A percentile compares a stretch with the other conserved stretches of the same genome.
Conservation (phyloP, 1,284 basidiomycete species). For the Leccinum variabile region DNA sequence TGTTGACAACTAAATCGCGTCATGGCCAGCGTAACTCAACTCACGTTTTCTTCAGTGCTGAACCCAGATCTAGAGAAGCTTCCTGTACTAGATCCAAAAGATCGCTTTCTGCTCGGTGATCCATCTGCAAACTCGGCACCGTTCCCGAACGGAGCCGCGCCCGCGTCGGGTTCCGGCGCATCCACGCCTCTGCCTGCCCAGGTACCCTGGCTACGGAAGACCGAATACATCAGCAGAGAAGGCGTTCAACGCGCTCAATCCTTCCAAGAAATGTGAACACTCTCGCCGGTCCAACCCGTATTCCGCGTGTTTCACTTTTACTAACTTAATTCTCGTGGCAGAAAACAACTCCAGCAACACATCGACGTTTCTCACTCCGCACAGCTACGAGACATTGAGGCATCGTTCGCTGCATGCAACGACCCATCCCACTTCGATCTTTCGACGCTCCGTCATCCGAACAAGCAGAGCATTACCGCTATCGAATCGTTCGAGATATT, state of each 20-base stretch:
- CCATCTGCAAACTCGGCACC: conserved; percentile 46
- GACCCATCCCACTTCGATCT: conserved; percentile 54
- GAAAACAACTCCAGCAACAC: conserved; percentile 51
- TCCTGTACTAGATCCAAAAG: conserved; percentile 69
- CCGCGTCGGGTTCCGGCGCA: conserved; percentile 35
- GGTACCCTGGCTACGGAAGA: conserved; percentile 88
- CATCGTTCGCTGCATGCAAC: conserved; percentile 71
- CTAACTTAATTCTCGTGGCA: conserved; percentile 21
- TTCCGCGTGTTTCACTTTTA: background rate
- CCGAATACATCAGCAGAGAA: conserved; percentile 80
- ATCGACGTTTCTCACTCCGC: conserved; percentile 79
- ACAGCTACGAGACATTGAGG: conserved; percentile 81
- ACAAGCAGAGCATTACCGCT: conserved; percentile 74
- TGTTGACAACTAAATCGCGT: conserved; percentile 7
- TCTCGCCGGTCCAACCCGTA: background rate
- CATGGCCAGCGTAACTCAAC: background rate
- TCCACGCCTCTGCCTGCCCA: conserved; percentile 53
- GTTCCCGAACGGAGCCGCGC: conserved; percentile 44
- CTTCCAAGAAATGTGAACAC: conserved; percentile 57
- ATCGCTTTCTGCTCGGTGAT: conserved; percentile 68
- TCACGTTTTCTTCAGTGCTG: conserved; percentile 44
- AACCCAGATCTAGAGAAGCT: conserved; percentile 65
- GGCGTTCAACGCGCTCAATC: conserved; percentile 47
- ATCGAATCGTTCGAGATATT: conserved; percentile 85
- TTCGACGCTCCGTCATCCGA: conserved; percentile 69